phyloP scores from a whole-genome alignment of 768 basidiomycete species.

The Lactarius sp. region DNA sequence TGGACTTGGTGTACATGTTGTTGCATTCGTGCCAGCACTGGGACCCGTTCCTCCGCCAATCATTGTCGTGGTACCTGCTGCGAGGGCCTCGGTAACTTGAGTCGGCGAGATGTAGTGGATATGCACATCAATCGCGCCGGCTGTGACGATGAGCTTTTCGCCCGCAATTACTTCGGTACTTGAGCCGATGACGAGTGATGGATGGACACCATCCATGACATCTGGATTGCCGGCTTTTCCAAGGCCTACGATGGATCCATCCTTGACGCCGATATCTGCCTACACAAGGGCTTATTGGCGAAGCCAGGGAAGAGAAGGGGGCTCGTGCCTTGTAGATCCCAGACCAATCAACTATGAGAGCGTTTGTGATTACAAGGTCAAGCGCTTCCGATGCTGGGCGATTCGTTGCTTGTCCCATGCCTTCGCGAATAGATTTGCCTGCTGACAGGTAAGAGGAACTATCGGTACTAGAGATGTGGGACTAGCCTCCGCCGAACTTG shows the following conservation, averaged over 20 bases:
- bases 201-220: conserved; percentile 75
- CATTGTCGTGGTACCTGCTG: conserved; percentile 85
- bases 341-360: conserved; percentile 89
- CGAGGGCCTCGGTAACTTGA: conserved; percentile 80
- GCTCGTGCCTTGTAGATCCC: conserved; percentile 82
- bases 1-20: conserved; percentile 88
- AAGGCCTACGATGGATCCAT: conserved; percentile 76
- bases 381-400: conserved; percentile 60
- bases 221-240: conserved; percentile 99
- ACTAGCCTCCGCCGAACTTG: conserved; percentile 90
- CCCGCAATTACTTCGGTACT: conserved; percentile 95
- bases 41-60: conserved; percentile 97
- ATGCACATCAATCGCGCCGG: conserved; percentile 89
- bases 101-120: conserved; percentile 96
- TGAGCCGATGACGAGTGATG: conserved; percentile 74
- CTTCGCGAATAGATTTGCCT: conserved; percentile 94
- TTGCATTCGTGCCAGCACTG: conserved; percentile 82
- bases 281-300: conserved; percentile 31
- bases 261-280: conserved; percentile 93
- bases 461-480: not conserved
- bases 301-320: not conserved
- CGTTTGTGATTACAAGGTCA: conserved; percentile 94
- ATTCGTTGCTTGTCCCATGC: conserved; percentile 91
- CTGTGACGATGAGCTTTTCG: conserved; percentile 89
- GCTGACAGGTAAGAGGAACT: not conserved